These are phyloP conservation scores for Stemphylium lycopersici DNA, from an alignment of 2,329 filamentous ascomycete genomes.

Conservation along the genomic window DNA sequence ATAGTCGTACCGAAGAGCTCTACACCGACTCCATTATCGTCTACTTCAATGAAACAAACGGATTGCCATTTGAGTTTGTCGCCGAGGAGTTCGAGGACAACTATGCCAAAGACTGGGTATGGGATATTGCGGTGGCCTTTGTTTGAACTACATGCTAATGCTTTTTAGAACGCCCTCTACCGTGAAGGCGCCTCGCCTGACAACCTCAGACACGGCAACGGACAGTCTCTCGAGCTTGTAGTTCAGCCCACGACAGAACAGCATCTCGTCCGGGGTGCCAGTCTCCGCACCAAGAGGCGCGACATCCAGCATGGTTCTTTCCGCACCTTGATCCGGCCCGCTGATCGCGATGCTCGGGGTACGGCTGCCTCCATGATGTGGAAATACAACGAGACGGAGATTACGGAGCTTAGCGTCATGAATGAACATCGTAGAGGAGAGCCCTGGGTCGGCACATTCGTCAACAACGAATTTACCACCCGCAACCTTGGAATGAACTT, in stretches of 20 bases:
- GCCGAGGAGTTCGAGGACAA: constrained; percentile 51
- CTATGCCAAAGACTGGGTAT: constrained; percentile 54
- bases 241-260: constrained; percentile 41
- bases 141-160: background rate
- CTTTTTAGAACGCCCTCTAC: constrained; percentile 47
- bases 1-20: constrained; percentile 45
- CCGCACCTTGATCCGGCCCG: constrained; percentile 51
- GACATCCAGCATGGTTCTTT: constrained; percentile 59
- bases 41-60: constrained; percentile 58
- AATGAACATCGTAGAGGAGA: constrained; percentile 50
- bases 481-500: constrained; percentile 50
- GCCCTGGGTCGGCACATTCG: constrained; percentile 50
- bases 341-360: constrained; percentile 45
- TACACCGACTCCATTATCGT: constrained; percentile 57
- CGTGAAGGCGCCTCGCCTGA: constrained; percentile 51
- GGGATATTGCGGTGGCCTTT: background rate
- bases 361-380: constrained; percentile 56
- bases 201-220: constrained; percentile 49
- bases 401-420: constrained; percentile 53
- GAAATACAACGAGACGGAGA: constrained; percentile 54
- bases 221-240: constrained; percentile 44
- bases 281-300: constrained; percentile 51
- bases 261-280: constrained; percentile 54
- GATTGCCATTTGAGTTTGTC: constrained; percentile 46
- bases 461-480: constrained; percentile 49